Conservation (phyloP, 1,284 basidiomycete genomes). For the Anthracocystis walkeri region DNA sequence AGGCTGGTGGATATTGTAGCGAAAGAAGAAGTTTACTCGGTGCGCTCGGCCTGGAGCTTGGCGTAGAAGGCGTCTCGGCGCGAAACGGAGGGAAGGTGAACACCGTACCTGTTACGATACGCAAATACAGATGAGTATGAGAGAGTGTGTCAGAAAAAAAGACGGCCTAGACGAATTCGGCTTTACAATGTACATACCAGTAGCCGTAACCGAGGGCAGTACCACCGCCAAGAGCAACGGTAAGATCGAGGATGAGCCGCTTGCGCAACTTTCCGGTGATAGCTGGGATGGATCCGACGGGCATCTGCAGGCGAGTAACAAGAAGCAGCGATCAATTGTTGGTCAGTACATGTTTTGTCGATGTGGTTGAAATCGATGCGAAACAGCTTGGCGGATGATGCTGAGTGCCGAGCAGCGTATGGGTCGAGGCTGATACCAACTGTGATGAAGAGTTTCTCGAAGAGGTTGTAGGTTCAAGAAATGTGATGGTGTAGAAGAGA, state of each 20-base stretch:
- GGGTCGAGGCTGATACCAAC: constrained; percentile 18
- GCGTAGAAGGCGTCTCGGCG: constrained; percentile 64
- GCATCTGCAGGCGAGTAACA: constrained; percentile 33
- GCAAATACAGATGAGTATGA: not conserved
- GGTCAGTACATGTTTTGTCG: constrained; percentile 19
- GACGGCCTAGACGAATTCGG: not conserved
- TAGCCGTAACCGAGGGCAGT: constrained; percentile 64
- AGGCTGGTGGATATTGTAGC: not conserved
- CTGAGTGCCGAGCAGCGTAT: not conserved
- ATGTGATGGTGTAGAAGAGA: constrained; percentile 20
- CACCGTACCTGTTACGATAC: constrained; percentile 57
- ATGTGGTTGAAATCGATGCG: not conserved
- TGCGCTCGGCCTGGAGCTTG: constrained; percentile 60
- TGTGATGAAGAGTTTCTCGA: constrained; percentile 19
- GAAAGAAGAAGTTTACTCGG: constrained; percentile 40
- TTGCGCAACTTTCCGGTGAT: constrained; percentile 68
- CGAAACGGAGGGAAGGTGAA: constrained; percentile 63
- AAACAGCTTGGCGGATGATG: not conserved
- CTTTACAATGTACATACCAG: constrained; percentile 49
- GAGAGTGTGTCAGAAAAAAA: not conserved
- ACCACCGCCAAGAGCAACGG: constrained; percentile 64
- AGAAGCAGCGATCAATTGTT: not conserved
- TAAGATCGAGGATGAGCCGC: constrained; percentile 66
- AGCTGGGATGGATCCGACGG: constrained; percentile 59
- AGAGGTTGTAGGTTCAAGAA: constrained; percentile 14